Base-by-base conservation (phyloP, 2,329 filamentous ascomycete genomes). In the Xylaria arbuscula region DNA sequence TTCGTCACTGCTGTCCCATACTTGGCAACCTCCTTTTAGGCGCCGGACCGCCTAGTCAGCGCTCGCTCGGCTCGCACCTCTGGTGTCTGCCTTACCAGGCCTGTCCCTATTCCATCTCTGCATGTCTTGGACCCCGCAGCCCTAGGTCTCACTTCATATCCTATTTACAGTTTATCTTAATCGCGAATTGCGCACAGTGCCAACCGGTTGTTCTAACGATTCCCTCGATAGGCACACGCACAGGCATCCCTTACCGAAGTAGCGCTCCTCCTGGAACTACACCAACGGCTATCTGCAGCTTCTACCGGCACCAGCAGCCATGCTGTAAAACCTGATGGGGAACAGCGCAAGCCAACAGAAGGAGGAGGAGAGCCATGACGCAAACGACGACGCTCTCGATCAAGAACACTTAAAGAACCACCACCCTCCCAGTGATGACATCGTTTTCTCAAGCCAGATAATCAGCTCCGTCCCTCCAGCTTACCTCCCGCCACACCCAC, bases 251-350 rank as follows among this genome's bases (percentile, higher is more conserved):
- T 28, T 19, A 40, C 48, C 47, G 32, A 48, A 48, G 32, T n/a
- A 15, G 42, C 36, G 42, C 13, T 32, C 6, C 36, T 38, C 5
- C 42, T 34, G 7, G 15, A 42, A 6, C 7, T 47, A 34, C 11
- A 53, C 50, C 40, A 10, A 28, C 28, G 28, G 28, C 5, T 28
- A 28, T 28, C 50, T 24, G 51, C 56, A 48, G n/a, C 10, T 24
- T 56, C 54, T 5, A 9, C 48, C 51, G 61, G 55, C 67, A 60
- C 61, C 19, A 54, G 61, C 54, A 67, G 67, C 57, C 67, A 70
- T 70, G 69, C 45, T 57, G 47, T 70, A 53, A 59, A 55, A 10
- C 67, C 62, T 57, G 32, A 72, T 70, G 67, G 67, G 67, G 40
- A 53, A 68, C 45, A 62, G 3, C 15, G 2, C 47, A 22, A 72